These are phyloP conservation scores for Cunninghamia lanceolata DNA, from an alignment of 75 land plant genomes.

Conservation along the genomic window DNA sequence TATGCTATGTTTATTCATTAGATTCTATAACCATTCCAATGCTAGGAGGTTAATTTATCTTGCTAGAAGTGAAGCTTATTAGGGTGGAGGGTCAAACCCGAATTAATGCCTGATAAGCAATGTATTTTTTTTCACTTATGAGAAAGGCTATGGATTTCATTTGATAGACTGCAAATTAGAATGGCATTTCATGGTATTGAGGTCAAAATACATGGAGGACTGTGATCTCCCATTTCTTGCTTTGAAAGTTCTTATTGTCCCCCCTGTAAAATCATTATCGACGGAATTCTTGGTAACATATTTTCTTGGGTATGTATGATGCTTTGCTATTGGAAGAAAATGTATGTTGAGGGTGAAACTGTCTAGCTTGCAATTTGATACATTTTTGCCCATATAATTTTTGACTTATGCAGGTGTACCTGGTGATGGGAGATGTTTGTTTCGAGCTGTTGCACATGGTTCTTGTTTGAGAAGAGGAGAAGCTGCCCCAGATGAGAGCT, in stretches of 20 bases:
- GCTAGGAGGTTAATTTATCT: neutral
- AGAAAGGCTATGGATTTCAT: neutral
- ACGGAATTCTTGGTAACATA: neutral
- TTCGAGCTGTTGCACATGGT: slow-evolving; percentile 95
- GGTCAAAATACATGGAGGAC: neutral
- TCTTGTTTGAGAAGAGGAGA: slow-evolving; percentile 66
- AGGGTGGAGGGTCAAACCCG: neutral
- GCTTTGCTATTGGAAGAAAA: neutral
- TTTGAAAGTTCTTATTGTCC: neutral
- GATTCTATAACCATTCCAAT: neutral
- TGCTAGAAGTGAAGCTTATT: neutral
- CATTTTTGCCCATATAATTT: neutral
- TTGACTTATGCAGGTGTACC: slow-evolving; percentile 68
- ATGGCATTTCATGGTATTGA: neutral
- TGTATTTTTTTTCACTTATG: neutral
- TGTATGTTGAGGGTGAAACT: neutral
- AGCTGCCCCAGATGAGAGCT: slow-evolving; percentile 54
- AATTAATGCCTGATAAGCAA: neutral
- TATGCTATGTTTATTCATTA: neutral
- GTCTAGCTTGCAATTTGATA: neutral
- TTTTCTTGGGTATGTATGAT: neutral
- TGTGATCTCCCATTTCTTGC: neutral
- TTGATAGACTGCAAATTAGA: neutral
- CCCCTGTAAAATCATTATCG: neutral
- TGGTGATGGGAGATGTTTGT: slow-evolving; percentile 97